A percentile compares a stretch with the other conserved stretches of the same genome.
Conservation (phyloP, 23 red algal species). For the Rhodosorus marinus region DNA sequence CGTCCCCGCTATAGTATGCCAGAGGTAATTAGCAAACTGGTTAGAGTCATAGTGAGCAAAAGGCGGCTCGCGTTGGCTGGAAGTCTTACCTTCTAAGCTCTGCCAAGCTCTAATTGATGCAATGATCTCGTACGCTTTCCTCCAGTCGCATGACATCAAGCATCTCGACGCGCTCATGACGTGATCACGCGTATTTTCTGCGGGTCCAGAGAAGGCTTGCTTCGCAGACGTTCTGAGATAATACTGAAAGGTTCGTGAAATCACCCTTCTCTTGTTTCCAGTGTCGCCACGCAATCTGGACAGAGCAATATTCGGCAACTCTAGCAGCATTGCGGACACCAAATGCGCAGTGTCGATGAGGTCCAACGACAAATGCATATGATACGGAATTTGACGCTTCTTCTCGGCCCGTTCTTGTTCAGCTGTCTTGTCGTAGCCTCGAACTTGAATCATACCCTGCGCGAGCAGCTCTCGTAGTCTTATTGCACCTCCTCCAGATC, state of each 20-base stretch:
- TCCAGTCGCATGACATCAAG: slow-evolving; percentile 67
- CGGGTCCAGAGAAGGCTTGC: slow-evolving; percentile 63
- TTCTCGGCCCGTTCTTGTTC: slow-evolving; percentile 84
- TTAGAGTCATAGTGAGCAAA: not conserved
- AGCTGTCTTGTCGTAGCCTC: slow-evolving; percentile 67
- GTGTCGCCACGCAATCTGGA: slow-evolving; percentile 41
- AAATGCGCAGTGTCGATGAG: slow-evolving; percentile 92
- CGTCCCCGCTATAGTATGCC: not conserved
- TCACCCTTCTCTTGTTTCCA: slow-evolving; percentile 17
- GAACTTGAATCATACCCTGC: slow-evolving; percentile 45
- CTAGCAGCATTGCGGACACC: slow-evolving; percentile 87
- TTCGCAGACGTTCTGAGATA: slow-evolving; percentile 84
- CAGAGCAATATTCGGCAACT: slow-evolving; percentile 79
- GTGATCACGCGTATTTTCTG: slow-evolving; percentile 90
- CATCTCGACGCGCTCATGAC: slow-evolving; percentile 67
- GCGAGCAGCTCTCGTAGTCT: slow-evolving; percentile 89
- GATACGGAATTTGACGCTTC: slow-evolving; percentile 79
- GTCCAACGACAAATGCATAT: slow-evolving; percentile 89
- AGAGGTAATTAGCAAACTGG: no score
- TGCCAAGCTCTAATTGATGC: slow-evolving; percentile 53
- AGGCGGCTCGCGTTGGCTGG: no score
- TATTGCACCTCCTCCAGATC: slow-evolving; percentile 35
- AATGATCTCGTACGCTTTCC: slow-evolving; percentile 32
- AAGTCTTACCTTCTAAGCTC: slow-evolving; percentile 13
- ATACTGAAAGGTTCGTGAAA: slow-evolving; percentile 81